Base-by-base conservation (phyloP, 1,139 yeast species). In the Arxiozyma telluris region DNA sequence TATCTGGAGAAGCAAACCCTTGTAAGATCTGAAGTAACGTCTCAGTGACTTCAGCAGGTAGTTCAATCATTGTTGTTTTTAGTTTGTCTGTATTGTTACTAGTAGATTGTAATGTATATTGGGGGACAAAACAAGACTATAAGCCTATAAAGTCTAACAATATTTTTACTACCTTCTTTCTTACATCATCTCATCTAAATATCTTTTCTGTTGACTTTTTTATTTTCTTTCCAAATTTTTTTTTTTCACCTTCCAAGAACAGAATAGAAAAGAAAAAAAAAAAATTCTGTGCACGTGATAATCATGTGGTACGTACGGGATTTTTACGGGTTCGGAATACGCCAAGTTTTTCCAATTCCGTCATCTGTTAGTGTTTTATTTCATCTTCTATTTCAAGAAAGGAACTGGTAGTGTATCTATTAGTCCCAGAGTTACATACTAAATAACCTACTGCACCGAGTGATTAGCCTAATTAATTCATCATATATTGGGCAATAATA, bases 1-100 rank as follows among this genome's bases (percentile, higher is more conserved):
- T 91, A 65, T 91, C 88, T 5, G 95, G 75, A 5, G 98, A 86
- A 1, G 88, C 78, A 61, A 93, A 79, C 46, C 84, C 87, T 57
- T 75, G 73, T 46, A 90, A 75, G 54, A 93, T 77, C 63, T 79
- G 80, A 50, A 74, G 64, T 62, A 90, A 75, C 8, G 80, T 79
- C 53, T 67, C 72, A 57, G 80, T 79, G 49, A 81, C 79, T 50
- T 85, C 90, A 48, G 77, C 76, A 43, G 94, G 86, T 60, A 87
- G 70, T 30, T 74, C 76, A 25, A 86, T 77, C 86, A 80, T 82
- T 5, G 21, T 43, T 18, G 15, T 27, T 9, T 11, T 21, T 25
- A 22, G 39, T 15, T 34, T 34, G 39, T 34, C 17, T 34, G 12
- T 34, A 15, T 34, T 15, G 39, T 12, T 34, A 34, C 6, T 34